Evolutionary conservation across 495 filamentous ascomycete species (phyloP), one percentile per base, ranked within the genome.

Genomic region (Aspergillus homomorphus): DNA sequence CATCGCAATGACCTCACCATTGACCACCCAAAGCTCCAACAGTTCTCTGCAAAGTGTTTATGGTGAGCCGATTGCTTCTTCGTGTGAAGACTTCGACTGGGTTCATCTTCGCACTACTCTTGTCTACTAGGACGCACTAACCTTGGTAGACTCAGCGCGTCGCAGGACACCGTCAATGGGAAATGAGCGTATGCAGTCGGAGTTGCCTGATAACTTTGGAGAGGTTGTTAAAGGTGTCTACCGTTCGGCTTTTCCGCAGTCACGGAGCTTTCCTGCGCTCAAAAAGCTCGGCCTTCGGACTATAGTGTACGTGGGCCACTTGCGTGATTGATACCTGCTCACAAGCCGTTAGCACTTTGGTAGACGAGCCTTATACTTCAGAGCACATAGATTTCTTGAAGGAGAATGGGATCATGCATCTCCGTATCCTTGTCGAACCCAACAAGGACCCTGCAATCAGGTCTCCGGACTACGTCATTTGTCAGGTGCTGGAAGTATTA

Each of bases 211-310:
- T 51, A 92, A 93, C 61, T 92, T 89, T 62, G 87, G 82, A 23
- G 68, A 80, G 43, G 85, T 90, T 10, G 73, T 82, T 7, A 77
- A 80, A 4, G 86, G 85, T 10, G 77, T 96, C 5, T 95, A 88
- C 65, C 84, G 91, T n/a, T 89, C 87, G 65, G 84, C 83, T 45
- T 94, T 88, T 62, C 91, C 91, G 1, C 71, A 80, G 46, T 62
- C 72, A 5, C 78, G 82, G 46, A 85, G 92, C 65, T 83, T 88
- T 56, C 72, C 71, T 7, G 89, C 87, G 56, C 72, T 95, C 42
- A 75, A 80, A 56, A 74, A 66, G 9, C 76, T 95, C 26, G 73
- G 81, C 12, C 70, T 96, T 56, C 89, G 86, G 73, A 91, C 86
- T 22, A 82, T 95, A 30, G 73, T 96, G 88, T 90, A 73, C 68